Conservation (phyloP, 306 rosid genomes). For the Quercus wislizeni region DNA sequence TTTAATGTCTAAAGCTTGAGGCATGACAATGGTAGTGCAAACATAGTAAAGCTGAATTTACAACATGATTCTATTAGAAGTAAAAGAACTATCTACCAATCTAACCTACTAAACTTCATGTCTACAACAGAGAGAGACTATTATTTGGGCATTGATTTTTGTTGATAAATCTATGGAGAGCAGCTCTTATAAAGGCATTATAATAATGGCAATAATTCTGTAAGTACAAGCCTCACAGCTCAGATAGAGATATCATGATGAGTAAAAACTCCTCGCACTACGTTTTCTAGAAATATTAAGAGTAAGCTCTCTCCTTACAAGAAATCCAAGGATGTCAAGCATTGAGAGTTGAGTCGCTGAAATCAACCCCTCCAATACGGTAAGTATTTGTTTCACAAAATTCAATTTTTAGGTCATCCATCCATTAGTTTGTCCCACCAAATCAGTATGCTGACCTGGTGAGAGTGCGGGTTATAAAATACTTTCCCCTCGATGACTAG, state of each 20-base stretch:
- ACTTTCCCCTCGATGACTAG: no score
- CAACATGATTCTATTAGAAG: conserved; percentile 29
- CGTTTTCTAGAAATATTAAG: not conserved
- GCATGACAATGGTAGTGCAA: conserved; percentile 59
- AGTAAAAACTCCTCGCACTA: conserved; percentile 1
- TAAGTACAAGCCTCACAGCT: not conserved
- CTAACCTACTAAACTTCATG: not conserved
- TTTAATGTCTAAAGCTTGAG: conserved; percentile 41
- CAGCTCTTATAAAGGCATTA: not conserved
- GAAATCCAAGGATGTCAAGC: conserved; percentile 3
- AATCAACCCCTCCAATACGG: not conserved
- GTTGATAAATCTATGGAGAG: not conserved
- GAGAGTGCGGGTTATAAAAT: no score
- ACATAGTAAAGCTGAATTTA: conserved; percentile 79
- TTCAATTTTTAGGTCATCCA: no score
- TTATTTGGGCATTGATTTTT: conserved; percentile 7
- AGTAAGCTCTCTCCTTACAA: not conserved
- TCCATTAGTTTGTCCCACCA: no score
- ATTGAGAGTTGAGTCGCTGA: not conserved
- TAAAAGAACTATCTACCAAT: conserved; percentile 9
- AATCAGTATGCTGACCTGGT: no score
- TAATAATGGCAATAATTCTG: not conserved
- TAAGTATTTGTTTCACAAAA: no score
- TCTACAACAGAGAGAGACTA: not conserved
- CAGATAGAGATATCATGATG: conserved; percentile 5